Evolutionary conservation across 768 basidiomycete genomes (phyloP).

Genomic region (Serendipita indica): DNA sequence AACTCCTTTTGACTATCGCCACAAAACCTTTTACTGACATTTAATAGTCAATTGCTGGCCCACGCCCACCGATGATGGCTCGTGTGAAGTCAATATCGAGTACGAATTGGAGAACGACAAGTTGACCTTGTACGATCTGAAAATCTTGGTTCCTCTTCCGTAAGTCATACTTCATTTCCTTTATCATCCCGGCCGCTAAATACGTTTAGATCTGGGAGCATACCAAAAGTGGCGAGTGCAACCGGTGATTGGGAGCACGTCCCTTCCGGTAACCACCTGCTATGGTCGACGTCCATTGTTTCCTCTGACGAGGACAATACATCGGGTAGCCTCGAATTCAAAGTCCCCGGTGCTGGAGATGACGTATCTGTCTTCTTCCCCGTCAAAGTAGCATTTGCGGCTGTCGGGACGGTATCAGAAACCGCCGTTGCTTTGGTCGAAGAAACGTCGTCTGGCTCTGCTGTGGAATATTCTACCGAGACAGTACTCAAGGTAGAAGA

Average conservation of each 20-base stretch:
- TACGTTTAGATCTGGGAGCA: constrained; percentile 51
- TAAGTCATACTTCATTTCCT: constrained; percentile 30
- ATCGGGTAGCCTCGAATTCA: constrained; percentile 85
- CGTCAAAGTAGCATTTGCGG: constrained; percentile 67
- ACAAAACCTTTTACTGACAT: neutral
- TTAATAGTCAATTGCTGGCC: constrained; percentile 93
- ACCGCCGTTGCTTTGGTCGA: constrained; percentile 34
- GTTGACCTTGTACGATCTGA: constrained; percentile 66
- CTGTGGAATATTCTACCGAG: neutral
- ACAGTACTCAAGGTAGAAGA: neutral
- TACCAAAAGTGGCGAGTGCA: constrained; percentile 61
- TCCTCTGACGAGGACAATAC: constrained; percentile 40
- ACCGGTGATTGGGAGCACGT: constrained; percentile 74
- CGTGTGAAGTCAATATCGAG: constrained; percentile 88
- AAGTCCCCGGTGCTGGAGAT: constrained; percentile 52
- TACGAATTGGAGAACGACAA: constrained; percentile 86
- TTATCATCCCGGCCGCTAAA: constrained; percentile 8
- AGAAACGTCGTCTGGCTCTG: neutral
- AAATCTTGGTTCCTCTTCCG: constrained; percentile 89
- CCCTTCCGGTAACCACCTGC: constrained; percentile 59
- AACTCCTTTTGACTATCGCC: constrained; percentile 22
- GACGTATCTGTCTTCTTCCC: constrained; percentile 85
- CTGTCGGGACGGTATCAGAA: constrained; percentile 66
- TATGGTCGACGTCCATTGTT: constrained; percentile 69
- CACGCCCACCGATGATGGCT: constrained; percentile 79